These are phyloP conservation scores for Silene vulgaris DNA, from an alignment of 179 eudicot genomes.

Conservation along the genomic window DNA sequence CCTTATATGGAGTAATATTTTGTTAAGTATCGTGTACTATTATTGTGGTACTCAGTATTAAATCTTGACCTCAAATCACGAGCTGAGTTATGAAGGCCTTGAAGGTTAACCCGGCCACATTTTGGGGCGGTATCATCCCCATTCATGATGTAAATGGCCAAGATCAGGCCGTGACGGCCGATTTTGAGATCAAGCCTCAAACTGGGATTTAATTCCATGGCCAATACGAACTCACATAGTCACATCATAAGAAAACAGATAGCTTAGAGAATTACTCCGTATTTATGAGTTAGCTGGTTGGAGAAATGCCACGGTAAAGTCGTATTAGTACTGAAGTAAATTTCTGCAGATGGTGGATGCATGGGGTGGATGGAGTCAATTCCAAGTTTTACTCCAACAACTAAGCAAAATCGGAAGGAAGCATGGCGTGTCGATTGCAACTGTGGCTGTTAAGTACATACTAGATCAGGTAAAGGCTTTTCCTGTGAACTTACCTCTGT, in stretches of 20 bases:
- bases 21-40: no score
- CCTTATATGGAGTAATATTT: no score
- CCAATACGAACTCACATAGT: no score
- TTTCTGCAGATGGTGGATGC: conserved; percentile 91
- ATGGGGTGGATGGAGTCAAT: conserved; percentile 97
- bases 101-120: no score
- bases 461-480: conserved; percentile 60
- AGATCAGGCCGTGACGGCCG: no score
- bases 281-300: not conserved
- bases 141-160: no score
- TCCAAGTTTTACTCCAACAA: conserved; percentile 69
- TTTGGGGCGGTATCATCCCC: no score
- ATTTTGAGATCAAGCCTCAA: no score
- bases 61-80: no score
- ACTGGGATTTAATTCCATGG: no score
- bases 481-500: not conserved
- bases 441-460: conserved; percentile 76
- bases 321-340: not conserved
- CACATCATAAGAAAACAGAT: not conserved
- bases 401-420: conserved; percentile 64
- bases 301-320: not conserved
- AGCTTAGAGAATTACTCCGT: not conserved
- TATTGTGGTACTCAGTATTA: no score
- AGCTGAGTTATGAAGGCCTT: no score
- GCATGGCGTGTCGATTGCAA: conserved; percentile 81